phyloP scores from a whole-genome alignment of 306 rosid species.

The Vigna unguiculata region DNA sequence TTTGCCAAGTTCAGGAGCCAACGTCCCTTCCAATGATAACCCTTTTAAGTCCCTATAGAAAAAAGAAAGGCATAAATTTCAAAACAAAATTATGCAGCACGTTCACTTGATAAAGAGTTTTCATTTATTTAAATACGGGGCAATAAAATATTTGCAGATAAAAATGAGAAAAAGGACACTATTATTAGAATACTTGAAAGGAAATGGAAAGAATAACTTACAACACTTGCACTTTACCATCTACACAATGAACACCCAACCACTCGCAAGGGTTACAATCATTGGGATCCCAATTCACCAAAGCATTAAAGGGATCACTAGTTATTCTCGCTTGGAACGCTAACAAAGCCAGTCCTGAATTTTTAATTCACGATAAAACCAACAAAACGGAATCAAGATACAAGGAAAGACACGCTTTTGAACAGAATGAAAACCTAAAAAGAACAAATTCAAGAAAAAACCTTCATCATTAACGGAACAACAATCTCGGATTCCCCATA shows the following conservation, averaged over 20 bases:
- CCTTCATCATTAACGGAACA: constrained; percentile 85
- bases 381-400: constrained; percentile 10
- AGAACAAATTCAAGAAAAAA: constrained; percentile 28
- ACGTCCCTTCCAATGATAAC: constrained; percentile 75
- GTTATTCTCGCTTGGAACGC: constrained; percentile 63
- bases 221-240: constrained; percentile 72
- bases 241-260: constrained; percentile 74
- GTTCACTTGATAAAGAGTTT: neutral
- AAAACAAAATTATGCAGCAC: neutral
- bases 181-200: neutral
- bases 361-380: constrained; percentile 39
- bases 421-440: neutral
- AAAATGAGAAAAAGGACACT: neutral
- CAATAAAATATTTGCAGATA: neutral
- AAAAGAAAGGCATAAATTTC: constrained; percentile 33
- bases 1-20: constrained; percentile 86
- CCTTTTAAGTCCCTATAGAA: constrained; percentile 71
- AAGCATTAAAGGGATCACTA: constrained; percentile 67
- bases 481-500: constrained; percentile 53
- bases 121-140: constrained; percentile 2
- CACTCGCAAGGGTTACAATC: constrained; percentile 77
- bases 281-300: constrained; percentile 75
- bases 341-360: constrained; percentile 70
- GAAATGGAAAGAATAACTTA: constrained; percentile 52
- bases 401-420: neutral